Conservation (phyloP, 83 land plant species). For the Picea mariana region DNA sequence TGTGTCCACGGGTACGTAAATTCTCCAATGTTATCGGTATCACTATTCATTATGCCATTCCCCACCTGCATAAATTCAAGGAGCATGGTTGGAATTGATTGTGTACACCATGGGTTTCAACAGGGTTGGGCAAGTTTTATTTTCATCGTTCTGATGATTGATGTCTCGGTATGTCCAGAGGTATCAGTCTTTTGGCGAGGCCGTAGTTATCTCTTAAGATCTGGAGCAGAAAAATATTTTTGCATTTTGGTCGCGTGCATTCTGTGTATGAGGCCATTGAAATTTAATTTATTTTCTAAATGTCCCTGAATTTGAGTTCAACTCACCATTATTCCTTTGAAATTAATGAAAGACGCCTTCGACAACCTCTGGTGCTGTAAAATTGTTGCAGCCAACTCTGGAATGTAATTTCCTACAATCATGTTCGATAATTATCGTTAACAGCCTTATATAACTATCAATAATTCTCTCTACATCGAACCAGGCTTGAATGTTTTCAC, state of each 20-base stretch:
- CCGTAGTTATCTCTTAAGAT: too few relatives aligned
- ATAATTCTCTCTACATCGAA: background rate
- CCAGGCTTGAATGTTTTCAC: too few relatives aligned
- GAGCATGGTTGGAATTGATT: background rate
- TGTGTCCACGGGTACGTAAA: slow-evolving; percentile 34
- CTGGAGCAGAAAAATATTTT: background rate
- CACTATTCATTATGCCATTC: slow-evolving; percentile 35
- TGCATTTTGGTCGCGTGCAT: background rate
- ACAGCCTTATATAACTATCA: background rate
- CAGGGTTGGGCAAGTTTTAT: background rate
- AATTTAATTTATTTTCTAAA: background rate
- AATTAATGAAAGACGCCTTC: slow-evolving; percentile 5
- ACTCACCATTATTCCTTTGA: slow-evolving; percentile 23
- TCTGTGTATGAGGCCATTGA: background rate
- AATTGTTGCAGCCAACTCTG: slow-evolving; percentile 18
- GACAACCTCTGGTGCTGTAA: background rate
- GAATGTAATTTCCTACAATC: slow-evolving; percentile 14
- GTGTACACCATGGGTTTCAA: background rate
- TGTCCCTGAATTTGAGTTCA: background rate
- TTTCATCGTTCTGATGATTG: too few relatives aligned
- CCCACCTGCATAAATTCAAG: slow-evolving; percentile 28
- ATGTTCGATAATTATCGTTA: background rate
- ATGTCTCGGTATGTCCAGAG: too few relatives aligned
- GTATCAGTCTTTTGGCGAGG: too few relatives aligned
- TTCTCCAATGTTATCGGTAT: slow-evolving; percentile 31